Evolutionary conservation across 108 stramenopile species (phyloP).

Genomic region (Discostella pseudostelligera): DNA sequence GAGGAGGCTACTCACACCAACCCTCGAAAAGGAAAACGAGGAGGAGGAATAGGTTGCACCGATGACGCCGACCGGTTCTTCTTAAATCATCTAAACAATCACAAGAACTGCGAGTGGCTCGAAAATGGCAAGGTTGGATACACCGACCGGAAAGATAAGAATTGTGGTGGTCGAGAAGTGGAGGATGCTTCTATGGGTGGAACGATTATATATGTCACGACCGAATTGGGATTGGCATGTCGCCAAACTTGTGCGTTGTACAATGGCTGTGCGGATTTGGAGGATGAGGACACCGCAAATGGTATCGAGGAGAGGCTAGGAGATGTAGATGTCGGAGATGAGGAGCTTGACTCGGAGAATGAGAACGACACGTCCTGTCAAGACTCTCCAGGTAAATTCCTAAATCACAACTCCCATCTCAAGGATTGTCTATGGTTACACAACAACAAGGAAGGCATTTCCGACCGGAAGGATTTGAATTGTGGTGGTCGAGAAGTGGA

Average conservation of each 20-base stretch:
- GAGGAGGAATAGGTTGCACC: slow-evolving; percentile 7
- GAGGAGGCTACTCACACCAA: neutral
- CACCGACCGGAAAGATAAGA: slow-evolving; percentile 30
- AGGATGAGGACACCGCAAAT: neutral
- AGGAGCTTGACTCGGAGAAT: neutral
- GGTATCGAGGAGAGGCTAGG: neutral
- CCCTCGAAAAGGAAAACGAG: neutral
- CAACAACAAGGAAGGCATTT: slow-evolving; percentile 25
- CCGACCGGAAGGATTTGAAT: slow-evolving; percentile 34
- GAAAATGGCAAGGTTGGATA: slow-evolving; percentile 13
- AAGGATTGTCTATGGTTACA: slow-evolving; percentile 30
- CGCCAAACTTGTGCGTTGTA: slow-evolving; percentile 8
- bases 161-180: slow-evolving; percentile 16
- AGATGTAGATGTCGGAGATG: neutral
- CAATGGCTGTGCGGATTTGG: slow-evolving; percentile 9
- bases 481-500: no score
- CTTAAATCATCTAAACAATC: slow-evolving; percentile 17
- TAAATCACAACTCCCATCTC: slow-evolving; percentile 26
- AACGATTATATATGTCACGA: slow-evolving; percentile 9
- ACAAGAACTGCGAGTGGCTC: slow-evolving; percentile 19
- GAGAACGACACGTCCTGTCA: slow-evolving; percentile 4
- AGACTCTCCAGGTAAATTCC: slow-evolving; percentile 20
- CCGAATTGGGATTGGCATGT: slow-evolving; percentile 22
- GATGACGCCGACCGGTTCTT: slow-evolving; percentile 5
- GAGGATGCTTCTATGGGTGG: slow-evolving; percentile 2